These are phyloP conservation scores for Nepenthes alata DNA, from an alignment of 179 eudicot genomes.

Conservation along the genomic window DNA sequence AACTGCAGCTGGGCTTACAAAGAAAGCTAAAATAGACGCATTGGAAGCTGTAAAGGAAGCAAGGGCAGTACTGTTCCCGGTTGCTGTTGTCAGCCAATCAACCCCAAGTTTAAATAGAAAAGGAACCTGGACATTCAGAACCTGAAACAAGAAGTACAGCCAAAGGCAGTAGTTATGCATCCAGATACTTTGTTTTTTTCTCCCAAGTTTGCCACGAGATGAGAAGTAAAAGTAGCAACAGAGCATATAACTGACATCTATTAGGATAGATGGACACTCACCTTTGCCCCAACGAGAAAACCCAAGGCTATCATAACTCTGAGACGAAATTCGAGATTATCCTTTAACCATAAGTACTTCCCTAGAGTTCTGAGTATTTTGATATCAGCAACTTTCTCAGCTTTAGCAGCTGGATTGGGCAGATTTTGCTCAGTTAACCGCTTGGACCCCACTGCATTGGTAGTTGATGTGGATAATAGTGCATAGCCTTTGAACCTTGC, in stretches of 20 bases:
- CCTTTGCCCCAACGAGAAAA: conserved; percentile 90
- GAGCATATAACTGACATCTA: not conserved
- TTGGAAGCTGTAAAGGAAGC: conserved; percentile 73
- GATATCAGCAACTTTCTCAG: conserved; percentile 37
- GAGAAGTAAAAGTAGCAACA: not conserved
- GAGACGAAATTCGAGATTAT: conserved; percentile 70
- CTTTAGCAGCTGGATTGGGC: conserved; percentile 20
- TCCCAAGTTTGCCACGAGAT: not conserved
- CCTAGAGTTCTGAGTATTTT: conserved; percentile 70
- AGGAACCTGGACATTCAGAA: conserved; percentile 94
- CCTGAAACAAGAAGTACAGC: conserved; percentile 33
- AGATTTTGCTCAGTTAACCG: conserved; percentile 26
- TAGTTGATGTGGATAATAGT: conserved; percentile 43
- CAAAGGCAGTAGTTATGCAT: not conserved
- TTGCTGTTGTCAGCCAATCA: conserved; percentile 82
- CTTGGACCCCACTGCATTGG: conserved; percentile 33
- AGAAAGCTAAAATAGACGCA: conserved; percentile 61
- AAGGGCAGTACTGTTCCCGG: conserved; percentile 71
- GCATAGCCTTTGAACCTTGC: conserved; percentile 42
- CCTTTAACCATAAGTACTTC: conserved; percentile 78
- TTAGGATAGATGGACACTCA: conserved; percentile 8
- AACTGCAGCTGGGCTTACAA: conserved; percentile 89
- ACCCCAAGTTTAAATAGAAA: conserved; percentile 92
- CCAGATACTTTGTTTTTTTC: not conserved
- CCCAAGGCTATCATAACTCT: conserved; percentile 79